A percentile compares a stretch with the other conserved stretches of the same genome.
These are phyloP conservation scores for Globisporangium nunn DNA, from an alignment of 352 stramenopile species.

Conservation along the genomic window DNA sequence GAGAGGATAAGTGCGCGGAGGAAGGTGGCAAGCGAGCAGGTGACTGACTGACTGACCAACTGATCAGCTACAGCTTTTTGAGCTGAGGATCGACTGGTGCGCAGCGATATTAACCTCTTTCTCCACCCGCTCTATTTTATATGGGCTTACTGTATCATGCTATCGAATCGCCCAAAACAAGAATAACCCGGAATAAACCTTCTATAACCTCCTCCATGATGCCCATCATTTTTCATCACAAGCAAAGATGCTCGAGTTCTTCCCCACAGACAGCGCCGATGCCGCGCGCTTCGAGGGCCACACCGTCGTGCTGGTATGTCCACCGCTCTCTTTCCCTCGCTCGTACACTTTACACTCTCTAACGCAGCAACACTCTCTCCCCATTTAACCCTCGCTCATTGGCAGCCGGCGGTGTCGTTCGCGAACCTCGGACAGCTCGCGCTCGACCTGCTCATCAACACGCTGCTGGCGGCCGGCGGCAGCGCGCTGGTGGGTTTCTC, in stretches of 20 bases:
- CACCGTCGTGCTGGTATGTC: slow-evolving; percentile 48
- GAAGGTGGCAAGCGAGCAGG: too few relatives aligned
- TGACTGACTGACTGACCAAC: too few relatives aligned
- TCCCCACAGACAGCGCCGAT: background rate
- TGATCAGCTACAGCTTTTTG: background rate
- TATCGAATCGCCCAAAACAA: too few relatives aligned
- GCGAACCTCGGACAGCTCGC: slow-evolving; percentile 78
- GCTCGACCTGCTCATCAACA: slow-evolving; percentile 74
- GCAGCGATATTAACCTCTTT: background rate
- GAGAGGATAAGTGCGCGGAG: background rate
- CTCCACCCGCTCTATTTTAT: background rate
- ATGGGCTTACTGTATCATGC: too few relatives aligned
- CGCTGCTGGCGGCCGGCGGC: slow-evolving; percentile 42
- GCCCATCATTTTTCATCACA: background rate
- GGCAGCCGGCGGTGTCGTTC: slow-evolving; percentile 72
- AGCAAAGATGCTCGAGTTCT: slow-evolving; percentile 10
- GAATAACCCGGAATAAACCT: too few relatives aligned
- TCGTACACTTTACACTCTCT: too few relatives aligned
- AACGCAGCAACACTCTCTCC: background rate
- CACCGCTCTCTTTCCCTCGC: background rate
- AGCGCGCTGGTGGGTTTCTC: slow-evolving; percentile 29
- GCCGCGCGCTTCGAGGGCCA: slow-evolving; percentile 38
- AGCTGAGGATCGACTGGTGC: background rate
- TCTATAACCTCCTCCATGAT: background rate
- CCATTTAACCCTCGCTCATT: background rate